Evolutionary conservation across 805 yeast genomes (phyloP), one percentile per base, ranked within the genome.

Genomic region (Starmerella tilneyi): DNA sequence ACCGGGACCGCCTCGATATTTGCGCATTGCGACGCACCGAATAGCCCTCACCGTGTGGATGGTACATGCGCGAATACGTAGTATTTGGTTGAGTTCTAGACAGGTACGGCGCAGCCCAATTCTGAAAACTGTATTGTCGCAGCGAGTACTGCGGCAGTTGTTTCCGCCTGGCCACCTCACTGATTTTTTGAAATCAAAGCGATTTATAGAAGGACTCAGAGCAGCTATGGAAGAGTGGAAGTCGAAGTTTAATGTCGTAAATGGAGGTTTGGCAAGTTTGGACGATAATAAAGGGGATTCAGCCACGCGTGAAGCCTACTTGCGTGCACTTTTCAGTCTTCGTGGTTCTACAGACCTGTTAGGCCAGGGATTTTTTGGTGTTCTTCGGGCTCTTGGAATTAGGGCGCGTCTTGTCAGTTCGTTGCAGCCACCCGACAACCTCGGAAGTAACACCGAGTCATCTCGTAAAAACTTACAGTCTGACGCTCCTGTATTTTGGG

Each of bases 281-380:
- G 60, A 56, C 5, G 54, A 55, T 13, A 52, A 46, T 13, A 47
- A 50, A 13, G 42, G 47, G 43, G 20, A 44, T 43, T 15, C 26
- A 74, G 13, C 61, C 67, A 15, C 11, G 0, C 62, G 68, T 26
- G 56, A 57, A 2, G 64, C 65, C 36, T 84, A 82, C 55, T 56
- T 60, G 6, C 61, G 62, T 17, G 57, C 66, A 15, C 59, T 83
- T 0, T 44, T 59, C 2, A 58, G 65, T 13, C 73, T 74, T 21
- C 60, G 70, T 15, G 98, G 97, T 0, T 75, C 84, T 2, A 62
- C 82, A 27, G 96, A 89, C 58, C 46, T 84, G 6, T 81, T 81
- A 0, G 86, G 92, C 0, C 95, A 84, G 57, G 96, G 95, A 0
- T 88, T 84, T 64, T 84, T 85, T 13, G 76, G 83, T 0, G 56